Evolutionary conservation across 768 basidiomycete species (phyloP), one percentile per base, ranked within the genome.

Genomic region (Fomitopsis pulvina): DNA sequence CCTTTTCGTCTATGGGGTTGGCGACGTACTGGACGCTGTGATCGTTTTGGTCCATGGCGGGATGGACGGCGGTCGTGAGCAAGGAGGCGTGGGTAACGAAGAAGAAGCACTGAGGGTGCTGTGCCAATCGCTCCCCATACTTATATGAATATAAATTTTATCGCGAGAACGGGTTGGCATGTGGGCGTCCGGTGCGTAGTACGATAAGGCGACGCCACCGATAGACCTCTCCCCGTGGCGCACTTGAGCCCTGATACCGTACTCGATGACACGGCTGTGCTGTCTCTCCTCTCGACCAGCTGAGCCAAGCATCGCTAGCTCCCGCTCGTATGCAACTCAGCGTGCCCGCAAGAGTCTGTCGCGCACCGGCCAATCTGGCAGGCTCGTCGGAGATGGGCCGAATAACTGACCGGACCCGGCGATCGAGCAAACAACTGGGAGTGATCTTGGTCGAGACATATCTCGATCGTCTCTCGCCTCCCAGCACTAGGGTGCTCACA

Each of bases 1-100:
- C 57, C 40, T 63, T 59, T 45, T 60, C 59, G 53, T 57, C 45
- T 29, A 27, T 12, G 2, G 45, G 14, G 14, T 37, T 37, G 34
- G 6, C 34, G 34, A 37, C 34, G 18, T 37, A 37, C 34, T 37
- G 43, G 5, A 27, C 28, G 29, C 2, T 29, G 45, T 37, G 12
- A 32, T 37, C 30, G 32, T 32, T 12, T 29, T 46, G 30, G 28
- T 46, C 45, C 45, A 46, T 46, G 27, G 24, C 24, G 43, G 10
- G 41, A 6, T 5, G 41, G 20, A 6, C 20, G 20, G 4, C 6
- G 34, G 41, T 41, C 41, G 41, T 41, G 11, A n/a, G n/a, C n/a
- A 41, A 22, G 6, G 41, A 8, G 25, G 41, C 20, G 41, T 41
- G 25, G 29, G 34, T 12, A 37, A 16, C 14, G 18, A 37, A 37